phyloP scores from a whole-genome alignment of 2,329 filamentous ascomycete genomes.

The Fusarium pseudograminearum region DNA sequence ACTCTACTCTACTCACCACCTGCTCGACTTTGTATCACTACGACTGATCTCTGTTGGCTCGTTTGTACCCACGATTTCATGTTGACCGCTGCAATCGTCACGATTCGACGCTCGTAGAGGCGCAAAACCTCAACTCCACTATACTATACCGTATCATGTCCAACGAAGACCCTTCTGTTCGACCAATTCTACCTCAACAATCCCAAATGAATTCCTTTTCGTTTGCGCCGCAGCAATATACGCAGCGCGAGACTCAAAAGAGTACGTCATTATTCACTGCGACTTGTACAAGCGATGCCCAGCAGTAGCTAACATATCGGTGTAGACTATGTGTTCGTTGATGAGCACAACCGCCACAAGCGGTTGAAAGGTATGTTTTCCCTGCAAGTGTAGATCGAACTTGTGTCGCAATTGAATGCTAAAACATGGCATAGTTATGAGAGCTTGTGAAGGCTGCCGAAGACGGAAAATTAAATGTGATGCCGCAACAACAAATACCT shows the following conservation, averaged over 20 bases:
- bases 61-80: conserved; percentile 48
- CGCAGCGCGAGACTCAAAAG: conserved; percentile 80
- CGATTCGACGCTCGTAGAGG: conserved; percentile 42
- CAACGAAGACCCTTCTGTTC: conserved; percentile 68
- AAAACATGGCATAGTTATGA: conserved; percentile 76
- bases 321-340: conserved; percentile 97
- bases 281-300: neutral
- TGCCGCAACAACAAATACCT: conserved; percentile 94
- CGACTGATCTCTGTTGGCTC: conserved; percentile 12
- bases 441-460: conserved; percentile 94
- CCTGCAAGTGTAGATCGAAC: neutral
- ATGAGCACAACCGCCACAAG: conserved; percentile 98
- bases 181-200: conserved; percentile 74
- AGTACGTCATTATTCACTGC: conserved; percentile 67
- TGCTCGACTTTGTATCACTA: conserved; percentile 21
- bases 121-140: conserved; percentile 42
- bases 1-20: neutral
- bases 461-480: conserved; percentile 98
- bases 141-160: conserved; percentile 62
- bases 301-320: conserved; percentile 34
- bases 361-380: conserved; percentile 81
- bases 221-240: conserved; percentile 73
- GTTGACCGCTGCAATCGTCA: conserved; percentile 41
- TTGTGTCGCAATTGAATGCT: neutral
- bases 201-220: conserved; percentile 75